Conservation (phyloP, 2,329 filamentous ascomycete genomes). For the Xylariaceae sp. region DNA sequence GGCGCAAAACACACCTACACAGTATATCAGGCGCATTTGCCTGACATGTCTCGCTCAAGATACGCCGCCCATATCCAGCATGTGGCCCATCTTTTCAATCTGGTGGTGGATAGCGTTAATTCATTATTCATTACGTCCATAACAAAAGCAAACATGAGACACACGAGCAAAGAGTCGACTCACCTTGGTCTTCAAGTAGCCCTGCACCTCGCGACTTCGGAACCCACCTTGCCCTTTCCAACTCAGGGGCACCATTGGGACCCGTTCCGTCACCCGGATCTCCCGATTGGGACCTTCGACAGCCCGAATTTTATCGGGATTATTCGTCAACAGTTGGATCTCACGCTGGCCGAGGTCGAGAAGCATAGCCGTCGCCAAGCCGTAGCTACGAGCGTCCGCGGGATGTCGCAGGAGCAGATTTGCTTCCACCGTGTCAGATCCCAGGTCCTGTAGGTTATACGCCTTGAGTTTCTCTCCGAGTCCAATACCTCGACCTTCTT, state of each 20-base stretch:
- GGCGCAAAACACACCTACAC: neutral
- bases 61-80: constrained; percentile 53
- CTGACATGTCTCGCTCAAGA: neutral
- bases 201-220: constrained; percentile 81
- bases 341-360: constrained; percentile 75
- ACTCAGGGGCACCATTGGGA: constrained; percentile 90
- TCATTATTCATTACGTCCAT: neutral
- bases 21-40: neutral
- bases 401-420: constrained; percentile 88
- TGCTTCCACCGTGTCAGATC: constrained; percentile 95
- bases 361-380: constrained; percentile 92
- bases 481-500: constrained; percentile 93
- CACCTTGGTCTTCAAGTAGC: constrained; percentile 92
- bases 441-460: constrained; percentile 94
- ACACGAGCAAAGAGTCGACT: constrained; percentile 28
- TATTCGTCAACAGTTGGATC: constrained; percentile 85
- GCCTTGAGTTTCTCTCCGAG: constrained; percentile 94
- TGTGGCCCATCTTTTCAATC: constrained; percentile 86
- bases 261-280: constrained; percentile 78
- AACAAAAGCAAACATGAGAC: neutral
- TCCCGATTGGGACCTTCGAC: constrained; percentile 89
- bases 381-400: constrained; percentile 90
- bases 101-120: constrained; percentile 31
- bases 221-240: constrained; percentile 87
- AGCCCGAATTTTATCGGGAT: constrained; percentile 92